A percentile compares a stretch with the other conserved stretches of the same genome.
Evolutionary conservation across 805 yeast genomes (phyloP).

Genomic region (Tanozyma kutaoensis): DNA sequence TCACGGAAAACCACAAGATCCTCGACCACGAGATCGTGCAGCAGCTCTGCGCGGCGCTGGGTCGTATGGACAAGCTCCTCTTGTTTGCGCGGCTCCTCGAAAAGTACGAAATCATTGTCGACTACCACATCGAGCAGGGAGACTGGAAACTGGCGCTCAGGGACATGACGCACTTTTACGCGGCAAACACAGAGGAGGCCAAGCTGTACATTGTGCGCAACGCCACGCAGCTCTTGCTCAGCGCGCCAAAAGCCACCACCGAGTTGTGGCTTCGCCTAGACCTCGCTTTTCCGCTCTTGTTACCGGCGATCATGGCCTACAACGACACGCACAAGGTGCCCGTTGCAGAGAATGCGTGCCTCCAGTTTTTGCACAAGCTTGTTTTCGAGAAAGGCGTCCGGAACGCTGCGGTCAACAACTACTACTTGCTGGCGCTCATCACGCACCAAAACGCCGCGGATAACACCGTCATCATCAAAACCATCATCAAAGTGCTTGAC

Average conservation of each 20-base stretch:
- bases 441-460: constrained; percentile 21
- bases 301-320: constrained; percentile 69
- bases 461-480: constrained; percentile 23
- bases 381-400: constrained; percentile 24
- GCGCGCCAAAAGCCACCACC: constrained; percentile 56
- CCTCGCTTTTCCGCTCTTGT: constrained; percentile 47
- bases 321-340: constrained; percentile 31
- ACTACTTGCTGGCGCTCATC: constrained; percentile 55
- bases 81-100: constrained; percentile 52
- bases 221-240: constrained; percentile 55
- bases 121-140: constrained; percentile 54
- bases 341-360: constrained; percentile 43
- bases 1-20: constrained; percentile 29
- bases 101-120: constrained; percentile 58
- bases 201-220: constrained; percentile 42
- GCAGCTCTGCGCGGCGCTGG: constrained; percentile 57
- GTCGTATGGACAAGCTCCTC: constrained; percentile 49
- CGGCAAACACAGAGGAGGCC: constrained; percentile 17
- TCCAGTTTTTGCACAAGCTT: constrained; percentile 48
- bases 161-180: constrained; percentile 35
- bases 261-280: constrained; percentile 63
- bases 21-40: constrained; percentile 61
- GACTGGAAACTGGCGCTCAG: constrained; percentile 66
- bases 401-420: constrained; percentile 46
- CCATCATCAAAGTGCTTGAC: constrained; percentile 20